A percentile compares a stretch with the other conserved stretches of the same genome.
Evolutionary conservation across 495 filamentous ascomycete species (phyloP).

Genomic region (Collariella sp.): DNA sequence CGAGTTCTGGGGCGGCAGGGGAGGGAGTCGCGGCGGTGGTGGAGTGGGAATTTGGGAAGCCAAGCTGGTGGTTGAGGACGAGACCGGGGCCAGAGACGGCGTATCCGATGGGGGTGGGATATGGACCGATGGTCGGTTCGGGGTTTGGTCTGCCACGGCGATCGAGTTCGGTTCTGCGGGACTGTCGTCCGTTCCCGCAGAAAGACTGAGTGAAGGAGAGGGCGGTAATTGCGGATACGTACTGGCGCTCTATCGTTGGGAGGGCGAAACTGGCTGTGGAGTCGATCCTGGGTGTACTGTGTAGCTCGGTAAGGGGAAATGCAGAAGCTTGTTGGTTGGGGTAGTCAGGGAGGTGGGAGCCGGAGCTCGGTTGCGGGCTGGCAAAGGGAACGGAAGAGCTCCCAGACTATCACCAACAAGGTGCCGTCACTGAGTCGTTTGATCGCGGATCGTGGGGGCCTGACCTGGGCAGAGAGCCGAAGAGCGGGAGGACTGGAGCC

Average conservation of each 20-base stretch:
- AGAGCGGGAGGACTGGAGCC: background rate
- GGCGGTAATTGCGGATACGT: background rate
- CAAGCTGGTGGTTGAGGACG: slow-evolving; percentile 31
- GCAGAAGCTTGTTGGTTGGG: no score
- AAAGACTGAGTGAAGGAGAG: background rate
- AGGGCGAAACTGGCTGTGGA: background rate
- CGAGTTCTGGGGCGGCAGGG: slow-evolving; percentile 12
- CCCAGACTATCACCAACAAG: slow-evolving; percentile 8
- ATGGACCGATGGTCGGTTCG: slow-evolving; percentile 19
- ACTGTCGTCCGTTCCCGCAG: slow-evolving; percentile 24
- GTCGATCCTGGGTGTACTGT: background rate
- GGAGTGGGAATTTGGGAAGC: slow-evolving; percentile 16
- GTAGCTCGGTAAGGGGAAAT: no score
- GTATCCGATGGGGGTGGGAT: slow-evolving; percentile 34
- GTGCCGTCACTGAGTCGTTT: slow-evolving; percentile 16
- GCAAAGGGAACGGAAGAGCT: background rate
- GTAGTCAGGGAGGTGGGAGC: background rate
- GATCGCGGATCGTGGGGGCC: slow-evolving; percentile 5
- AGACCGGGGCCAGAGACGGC: slow-evolving; percentile 31
- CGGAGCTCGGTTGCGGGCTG: background rate
- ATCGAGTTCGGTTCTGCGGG: slow-evolving; percentile 24
- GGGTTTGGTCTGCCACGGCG: slow-evolving; percentile 31
- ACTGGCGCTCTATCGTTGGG: background rate
- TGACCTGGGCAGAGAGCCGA: background rate
- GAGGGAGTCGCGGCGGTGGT: slow-evolving; percentile 17